A percentile compares a stretch with the other conserved stretches of the same genome.
Evolutionary conservation across 768 basidiomycete genomes (phyloP).

Genomic region (Collybia sp.): DNA sequence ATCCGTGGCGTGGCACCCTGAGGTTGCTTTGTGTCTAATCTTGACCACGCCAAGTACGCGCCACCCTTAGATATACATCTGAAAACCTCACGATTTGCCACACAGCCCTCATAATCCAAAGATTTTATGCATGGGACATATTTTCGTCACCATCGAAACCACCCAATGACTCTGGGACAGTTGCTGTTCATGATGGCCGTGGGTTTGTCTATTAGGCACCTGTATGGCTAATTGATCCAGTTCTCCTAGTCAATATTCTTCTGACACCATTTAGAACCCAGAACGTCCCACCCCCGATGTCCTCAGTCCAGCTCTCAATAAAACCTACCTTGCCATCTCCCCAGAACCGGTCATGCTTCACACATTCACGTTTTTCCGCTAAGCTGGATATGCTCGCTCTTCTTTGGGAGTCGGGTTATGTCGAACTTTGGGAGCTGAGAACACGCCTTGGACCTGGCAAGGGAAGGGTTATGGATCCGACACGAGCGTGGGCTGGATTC

Average conservation of each 20-base stretch:
- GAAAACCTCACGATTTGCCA: neutral
- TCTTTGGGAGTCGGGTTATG: conserved; percentile 64
- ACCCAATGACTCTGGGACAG: conserved; percentile 77
- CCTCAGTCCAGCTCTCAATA: conserved; percentile 46
- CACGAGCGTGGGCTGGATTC: conserved; percentile 29
- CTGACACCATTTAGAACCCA: conserved; percentile 92
- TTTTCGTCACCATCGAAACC: conserved; percentile 51
- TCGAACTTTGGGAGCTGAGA: conserved; percentile 67
- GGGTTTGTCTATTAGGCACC: conserved; percentile 18
- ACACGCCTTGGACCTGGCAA: conserved; percentile 57
- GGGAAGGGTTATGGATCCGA: conserved; percentile 57
- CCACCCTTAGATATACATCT: neutral
- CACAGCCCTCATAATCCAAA: conserved; percentile 50
- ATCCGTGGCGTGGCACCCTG: conserved; percentile 84
- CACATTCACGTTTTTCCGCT: conserved; percentile 62
- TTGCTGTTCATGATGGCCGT: conserved; percentile 91
- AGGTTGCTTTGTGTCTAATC: conserved; percentile 59
- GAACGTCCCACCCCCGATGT: conserved; percentile 99
- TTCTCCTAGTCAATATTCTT: conserved; percentile 55
- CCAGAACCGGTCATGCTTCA: conserved; percentile 38
- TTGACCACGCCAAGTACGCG: conserved; percentile 63
- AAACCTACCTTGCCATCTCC: conserved; percentile 14
- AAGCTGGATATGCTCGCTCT: conserved; percentile 54
- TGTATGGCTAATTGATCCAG: conserved; percentile 1
- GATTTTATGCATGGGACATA: conserved; percentile 77